phyloP scores from a whole-genome alignment of 2,329 filamentous ascomycete species.

The Diaporthe vaccinii region DNA sequence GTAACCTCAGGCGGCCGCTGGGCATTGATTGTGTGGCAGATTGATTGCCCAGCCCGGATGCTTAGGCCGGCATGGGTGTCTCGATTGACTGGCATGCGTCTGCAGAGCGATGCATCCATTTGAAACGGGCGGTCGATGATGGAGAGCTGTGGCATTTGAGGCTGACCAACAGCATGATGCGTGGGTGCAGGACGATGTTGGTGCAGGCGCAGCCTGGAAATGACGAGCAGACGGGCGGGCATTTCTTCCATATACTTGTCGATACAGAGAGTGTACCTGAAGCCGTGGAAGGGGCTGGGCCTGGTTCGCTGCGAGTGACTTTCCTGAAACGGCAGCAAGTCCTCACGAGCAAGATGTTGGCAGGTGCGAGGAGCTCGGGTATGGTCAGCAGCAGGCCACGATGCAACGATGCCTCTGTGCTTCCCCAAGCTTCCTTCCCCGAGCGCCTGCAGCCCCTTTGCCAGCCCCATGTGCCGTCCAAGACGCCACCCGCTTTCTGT shows the following conservation, averaged over 20 bases:
- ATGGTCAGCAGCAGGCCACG: neutral
- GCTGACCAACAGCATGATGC: neutral
- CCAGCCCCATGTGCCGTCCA: constrained; percentile 18
- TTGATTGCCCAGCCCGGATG: constrained; percentile 13
- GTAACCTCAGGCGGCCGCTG: constrained; percentile 21
- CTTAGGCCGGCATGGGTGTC: constrained; percentile 9
- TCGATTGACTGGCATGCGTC: constrained; percentile 24
- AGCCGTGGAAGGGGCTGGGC: neutral
- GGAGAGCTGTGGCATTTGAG: neutral
- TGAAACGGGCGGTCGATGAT: constrained; percentile 15
- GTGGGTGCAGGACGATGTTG: neutral
- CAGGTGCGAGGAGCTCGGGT: neutral
- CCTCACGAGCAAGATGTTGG: constrained; percentile 8
- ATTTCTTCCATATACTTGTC: constrained; percentile 4
- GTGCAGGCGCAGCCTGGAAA: constrained; percentile 7
- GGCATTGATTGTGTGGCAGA: constrained; percentile 20
- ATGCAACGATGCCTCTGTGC: neutral
- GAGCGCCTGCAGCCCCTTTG: neutral
- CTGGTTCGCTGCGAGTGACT: constrained; percentile 13
- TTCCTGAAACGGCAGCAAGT: constrained; percentile 20
- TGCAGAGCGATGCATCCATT: constrained; percentile 19
- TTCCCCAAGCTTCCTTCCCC: neutral
- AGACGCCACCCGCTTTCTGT: constrained; percentile 2
- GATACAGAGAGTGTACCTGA: neutral
- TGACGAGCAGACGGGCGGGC: neutral